A percentile compares a stretch with the other conserved stretches of the same genome.
Evolutionary conservation across 1,284 basidiomycete genomes (phyloP).

Genomic region (Puccinia triticina): DNA sequence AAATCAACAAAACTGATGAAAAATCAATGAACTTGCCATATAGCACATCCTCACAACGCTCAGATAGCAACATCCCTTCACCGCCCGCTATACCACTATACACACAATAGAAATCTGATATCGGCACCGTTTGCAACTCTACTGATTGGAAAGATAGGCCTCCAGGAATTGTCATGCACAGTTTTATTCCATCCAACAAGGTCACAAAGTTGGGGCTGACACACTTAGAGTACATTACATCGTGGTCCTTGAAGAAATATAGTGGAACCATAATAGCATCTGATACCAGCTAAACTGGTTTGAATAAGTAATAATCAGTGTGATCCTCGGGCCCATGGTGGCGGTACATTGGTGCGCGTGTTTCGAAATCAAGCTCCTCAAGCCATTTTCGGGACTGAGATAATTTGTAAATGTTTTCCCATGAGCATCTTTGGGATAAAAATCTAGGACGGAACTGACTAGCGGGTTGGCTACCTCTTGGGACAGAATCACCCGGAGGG

Average conservation of each 20-base stretch:
- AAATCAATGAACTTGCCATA: too few relatives aligned
- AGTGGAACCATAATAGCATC: not conserved
- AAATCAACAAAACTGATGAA: not conserved
- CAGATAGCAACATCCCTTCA: too few relatives aligned
- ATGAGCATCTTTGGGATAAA: not conserved
- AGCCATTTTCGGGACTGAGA: conserved; percentile 15
- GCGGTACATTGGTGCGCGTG: not conserved
- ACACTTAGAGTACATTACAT: not conserved
- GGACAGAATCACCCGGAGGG: not conserved
- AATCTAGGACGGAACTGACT: not conserved
- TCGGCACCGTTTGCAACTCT: not conserved
- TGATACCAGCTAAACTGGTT: not conserved
- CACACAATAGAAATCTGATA: not conserved
- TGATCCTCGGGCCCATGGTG: too few relatives aligned
- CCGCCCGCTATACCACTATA: not conserved
- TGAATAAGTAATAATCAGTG: not conserved
- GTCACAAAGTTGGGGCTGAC: not conserved
- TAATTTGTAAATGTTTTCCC: not conserved
- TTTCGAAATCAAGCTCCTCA: not conserved
- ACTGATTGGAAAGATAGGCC: not conserved
- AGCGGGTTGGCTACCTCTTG: conserved; percentile 5
- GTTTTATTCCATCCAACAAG: not conserved
- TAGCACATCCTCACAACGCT: not conserved
- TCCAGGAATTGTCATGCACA: not conserved
- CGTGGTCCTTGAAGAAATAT: not conserved